Conservation (phyloP, 2,329 filamentous ascomycete species). For the Cytospora schulzeri region DNA sequence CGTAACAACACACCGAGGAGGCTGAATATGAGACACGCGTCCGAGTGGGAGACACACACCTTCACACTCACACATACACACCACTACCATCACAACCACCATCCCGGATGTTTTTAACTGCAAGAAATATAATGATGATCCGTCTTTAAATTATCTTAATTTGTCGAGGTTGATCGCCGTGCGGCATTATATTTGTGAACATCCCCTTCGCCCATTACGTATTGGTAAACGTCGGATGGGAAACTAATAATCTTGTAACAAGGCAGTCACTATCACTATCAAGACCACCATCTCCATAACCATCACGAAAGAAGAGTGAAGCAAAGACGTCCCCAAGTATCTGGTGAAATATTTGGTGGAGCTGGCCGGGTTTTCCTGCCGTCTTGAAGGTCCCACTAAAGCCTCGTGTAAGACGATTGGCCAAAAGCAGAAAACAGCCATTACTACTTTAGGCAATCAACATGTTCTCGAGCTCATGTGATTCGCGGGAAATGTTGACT, state of each 20-base stretch:
- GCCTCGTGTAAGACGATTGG: conserved; percentile 1
- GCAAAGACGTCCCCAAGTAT: too few relatives aligned
- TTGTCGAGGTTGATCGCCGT: too few relatives aligned
- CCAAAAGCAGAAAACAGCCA: not conserved
- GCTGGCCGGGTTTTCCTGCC: not conserved
- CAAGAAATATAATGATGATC: not conserved
- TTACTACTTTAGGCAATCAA: not conserved
- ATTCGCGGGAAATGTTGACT: not conserved
- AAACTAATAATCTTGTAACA: too few relatives aligned
- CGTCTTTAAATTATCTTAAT: not conserved
- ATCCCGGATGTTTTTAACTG: not conserved
- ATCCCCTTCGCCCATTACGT: too few relatives aligned
- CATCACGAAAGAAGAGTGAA: too few relatives aligned
- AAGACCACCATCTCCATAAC: too few relatives aligned
- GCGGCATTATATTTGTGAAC: too few relatives aligned
- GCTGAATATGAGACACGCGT: not conserved
- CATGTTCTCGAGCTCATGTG: not conserved
- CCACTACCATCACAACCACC: not conserved
- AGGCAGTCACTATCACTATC: too few relatives aligned
- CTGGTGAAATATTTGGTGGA: not conserved
- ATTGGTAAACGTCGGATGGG: too few relatives aligned
- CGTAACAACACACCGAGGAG: not conserved
- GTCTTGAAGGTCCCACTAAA: not conserved
- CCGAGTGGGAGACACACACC: not conserved
- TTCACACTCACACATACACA: not conserved